phyloP scores from a whole-genome alignment of 179 eudicot genomes.

The Spergularia azorica region DNA sequence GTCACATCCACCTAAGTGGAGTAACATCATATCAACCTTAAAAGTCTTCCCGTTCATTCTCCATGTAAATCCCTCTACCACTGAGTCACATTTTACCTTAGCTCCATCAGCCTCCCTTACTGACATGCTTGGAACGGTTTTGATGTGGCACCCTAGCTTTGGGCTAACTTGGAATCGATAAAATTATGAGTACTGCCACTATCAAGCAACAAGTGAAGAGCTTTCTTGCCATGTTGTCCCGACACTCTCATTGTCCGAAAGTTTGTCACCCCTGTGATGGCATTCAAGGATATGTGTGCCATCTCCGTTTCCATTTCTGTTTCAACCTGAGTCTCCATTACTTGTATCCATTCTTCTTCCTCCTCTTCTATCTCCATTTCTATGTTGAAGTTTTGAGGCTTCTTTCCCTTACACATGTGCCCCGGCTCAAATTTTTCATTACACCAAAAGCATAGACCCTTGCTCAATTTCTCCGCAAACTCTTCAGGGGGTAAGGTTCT shows the following conservation, averaged over 20 bases:
- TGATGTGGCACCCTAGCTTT: not conserved
- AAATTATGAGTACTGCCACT: not conserved
- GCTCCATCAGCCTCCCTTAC: not conserved
- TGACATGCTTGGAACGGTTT: not conserved
- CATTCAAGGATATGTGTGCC: not conserved
- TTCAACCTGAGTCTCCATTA: too few species aligned
- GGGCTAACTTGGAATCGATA: not conserved
- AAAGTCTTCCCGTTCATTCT: not conserved
- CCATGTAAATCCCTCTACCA: not conserved
- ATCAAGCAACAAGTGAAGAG: not conserved
- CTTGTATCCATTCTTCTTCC: not conserved
- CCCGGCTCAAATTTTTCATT: constrained; percentile 7
- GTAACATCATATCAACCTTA: not conserved
- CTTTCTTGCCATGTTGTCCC: not conserved
- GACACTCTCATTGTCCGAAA: not conserved
- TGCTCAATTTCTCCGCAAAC: not conserved
- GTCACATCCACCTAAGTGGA: constrained; percentile 2
- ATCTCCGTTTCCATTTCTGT: too few species aligned
- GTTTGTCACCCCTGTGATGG: not conserved
- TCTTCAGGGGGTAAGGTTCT: not conserved
- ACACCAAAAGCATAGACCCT: not conserved
- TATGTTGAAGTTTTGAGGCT: not conserved
- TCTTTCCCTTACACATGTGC: not conserved
- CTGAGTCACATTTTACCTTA: not conserved
- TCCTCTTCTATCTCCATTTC: not conserved